phyloP scores from a whole-genome alignment of 345 rosid species.

The Psidium guajava region DNA sequence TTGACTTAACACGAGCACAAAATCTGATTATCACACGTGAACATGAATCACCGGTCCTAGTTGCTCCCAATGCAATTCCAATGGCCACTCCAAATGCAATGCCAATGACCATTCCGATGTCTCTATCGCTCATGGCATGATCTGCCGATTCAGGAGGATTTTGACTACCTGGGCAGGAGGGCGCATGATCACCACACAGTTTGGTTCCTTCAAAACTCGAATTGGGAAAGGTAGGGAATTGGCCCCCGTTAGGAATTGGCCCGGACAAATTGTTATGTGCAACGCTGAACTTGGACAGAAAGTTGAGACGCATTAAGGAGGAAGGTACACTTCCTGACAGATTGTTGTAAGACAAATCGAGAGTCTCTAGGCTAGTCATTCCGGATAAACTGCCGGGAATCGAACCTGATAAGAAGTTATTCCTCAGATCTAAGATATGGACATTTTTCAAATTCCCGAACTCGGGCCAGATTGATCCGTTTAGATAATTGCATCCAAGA shows the following conservation, averaged over 20 bases:
- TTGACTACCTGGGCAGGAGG: constrained; percentile 10
- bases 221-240: constrained; percentile 16
- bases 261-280: background rate
- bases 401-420: background rate
- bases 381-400: background rate
- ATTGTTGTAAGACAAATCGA: background rate
- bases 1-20: background rate
- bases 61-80: background rate
- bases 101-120: background rate
- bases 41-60: background rate
- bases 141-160: background rate
- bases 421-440: background rate
- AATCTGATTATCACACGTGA: background rate
- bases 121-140: background rate
- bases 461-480: background rate
- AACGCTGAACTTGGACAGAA: background rate
- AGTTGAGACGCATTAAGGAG: background rate
- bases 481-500: background rate
- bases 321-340: background rate
- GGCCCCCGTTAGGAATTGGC: constrained; percentile 19
- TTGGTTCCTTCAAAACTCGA: constrained; percentile 1
- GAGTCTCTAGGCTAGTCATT: background rate
- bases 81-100: background rate
- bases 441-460: background rate
- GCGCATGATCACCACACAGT: constrained; percentile 53